These are phyloP conservation scores for Sherardia arvensis DNA, from an alignment of 257 asterid genomes.

Conservation along the genomic window DNA sequence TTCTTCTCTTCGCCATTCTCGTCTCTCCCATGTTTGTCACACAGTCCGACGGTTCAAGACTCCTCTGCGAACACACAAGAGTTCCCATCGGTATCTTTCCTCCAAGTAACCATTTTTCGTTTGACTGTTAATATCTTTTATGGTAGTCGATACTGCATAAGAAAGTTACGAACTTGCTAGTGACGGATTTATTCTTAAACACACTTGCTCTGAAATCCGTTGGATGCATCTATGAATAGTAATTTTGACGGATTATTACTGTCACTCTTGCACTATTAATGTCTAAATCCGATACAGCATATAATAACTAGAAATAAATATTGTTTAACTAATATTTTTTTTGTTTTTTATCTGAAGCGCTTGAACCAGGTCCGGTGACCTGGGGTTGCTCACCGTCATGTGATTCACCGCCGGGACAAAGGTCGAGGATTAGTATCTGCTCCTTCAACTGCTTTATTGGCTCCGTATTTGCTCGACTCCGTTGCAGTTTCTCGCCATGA, in stretches of 20 bases:
- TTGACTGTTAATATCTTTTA: not conserved
- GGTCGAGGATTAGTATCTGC: not conserved
- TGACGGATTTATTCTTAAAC: too few relatives aligned
- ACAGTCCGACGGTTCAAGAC: not conserved
- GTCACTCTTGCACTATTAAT: too few relatives aligned
- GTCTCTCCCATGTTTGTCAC: not conserved
- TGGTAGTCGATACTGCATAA: too few relatives aligned
- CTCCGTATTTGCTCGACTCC: not conserved
- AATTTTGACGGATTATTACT: too few relatives aligned
- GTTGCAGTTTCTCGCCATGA: not conserved
- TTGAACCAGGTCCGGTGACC: not conserved
- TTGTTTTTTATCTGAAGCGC: not conserved
- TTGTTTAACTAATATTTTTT: too few relatives aligned
- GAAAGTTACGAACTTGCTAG: too few relatives aligned
- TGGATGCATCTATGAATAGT: too few relatives aligned
- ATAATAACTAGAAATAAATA: too few relatives aligned
- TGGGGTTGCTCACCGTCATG: not conserved
- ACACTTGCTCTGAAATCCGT: too few relatives aligned
- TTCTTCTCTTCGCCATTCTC: not conserved
- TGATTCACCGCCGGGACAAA: not conserved
- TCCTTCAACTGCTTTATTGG: not conserved
- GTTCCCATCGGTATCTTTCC: not conserved
- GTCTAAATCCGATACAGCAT: too few relatives aligned
- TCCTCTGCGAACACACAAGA: not conserved
- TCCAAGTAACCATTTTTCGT: not conserved